Evolutionary conservation across 2,329 filamentous ascomycete species (phyloP), one percentile per base, ranked within the genome.

Genomic region (Davidsoniella eucalypti): DNA sequence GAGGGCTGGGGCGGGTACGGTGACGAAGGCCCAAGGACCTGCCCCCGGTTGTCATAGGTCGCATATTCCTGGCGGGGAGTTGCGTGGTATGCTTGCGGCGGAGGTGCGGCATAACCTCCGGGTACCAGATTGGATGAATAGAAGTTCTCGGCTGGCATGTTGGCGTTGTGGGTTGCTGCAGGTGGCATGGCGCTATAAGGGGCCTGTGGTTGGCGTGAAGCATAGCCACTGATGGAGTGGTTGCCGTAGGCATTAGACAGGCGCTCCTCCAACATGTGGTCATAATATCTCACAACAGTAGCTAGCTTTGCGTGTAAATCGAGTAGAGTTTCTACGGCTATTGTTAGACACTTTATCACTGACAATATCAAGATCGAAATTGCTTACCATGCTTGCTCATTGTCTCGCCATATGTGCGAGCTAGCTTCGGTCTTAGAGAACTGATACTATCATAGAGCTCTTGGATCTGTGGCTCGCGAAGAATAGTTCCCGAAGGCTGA

Each of bases 391-490:
- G 92, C 65, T 98, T 98, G 75, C 92, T 96, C 92, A 98, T 96
- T 0, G 92, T 95, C 68, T 98, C 92, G 50, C 92, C 92, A 61
- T 96, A 95, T 0, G 90, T 95, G 52, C 92, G 78, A 4, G 92
- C 92, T 50, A 98, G 71, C 64, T 98, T 98, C 1, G 92, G 92
- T 46, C 92, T 77, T 55, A 98, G 69, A 14, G 87, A 75, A n/a
- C 90, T 87, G 58, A 98, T 96, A 58, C 88, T 93, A 61, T 96
- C 92, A 62, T 98, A 98, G 4, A 98, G 71, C 65, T 98, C 92
- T 64, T 98, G 92, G 47, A 98, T 95, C 62, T 96, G 92, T 1
- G 92, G 92, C 60, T 98, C 92, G 45, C 92, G 76, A n/a, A 98
- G 67, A 49, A 98, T 95, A 0, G 92, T 96, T 0, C 92, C 92